These are phyloP conservation scores for Candida arabinofermentans DNA, from an alignment of 805 yeast species.

Conservation along the genomic window DNA sequence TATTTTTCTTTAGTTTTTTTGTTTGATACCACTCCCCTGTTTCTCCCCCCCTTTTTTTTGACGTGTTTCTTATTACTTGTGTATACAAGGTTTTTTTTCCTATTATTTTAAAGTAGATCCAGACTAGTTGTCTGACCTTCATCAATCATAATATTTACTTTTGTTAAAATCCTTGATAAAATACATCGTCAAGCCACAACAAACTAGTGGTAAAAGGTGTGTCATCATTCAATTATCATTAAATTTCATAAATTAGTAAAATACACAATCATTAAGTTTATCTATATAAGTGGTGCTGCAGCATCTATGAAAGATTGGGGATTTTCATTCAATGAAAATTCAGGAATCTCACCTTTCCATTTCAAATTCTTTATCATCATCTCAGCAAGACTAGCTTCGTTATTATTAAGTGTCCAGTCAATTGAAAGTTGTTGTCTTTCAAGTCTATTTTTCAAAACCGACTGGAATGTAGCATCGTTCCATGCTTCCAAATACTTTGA, in stretches of 20 bases:
- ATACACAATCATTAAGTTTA: not conserved
- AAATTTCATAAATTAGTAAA: not conserved
- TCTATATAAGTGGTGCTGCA: constrained; percentile 1
- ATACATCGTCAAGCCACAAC: no score
- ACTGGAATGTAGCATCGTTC: not conserved
- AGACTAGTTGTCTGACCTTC: no score
- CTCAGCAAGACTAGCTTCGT: constrained; percentile 2
- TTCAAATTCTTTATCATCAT: constrained; percentile 3
- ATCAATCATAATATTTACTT: no score
- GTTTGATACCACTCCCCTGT: no score
- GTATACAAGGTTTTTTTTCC: no score
- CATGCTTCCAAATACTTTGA: constrained; percentile 3
- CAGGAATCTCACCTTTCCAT: constrained; percentile 5
- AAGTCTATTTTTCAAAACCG: not conserved
- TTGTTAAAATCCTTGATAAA: no score
- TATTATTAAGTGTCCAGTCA: constrained; percentile 1
- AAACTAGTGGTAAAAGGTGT: no score
- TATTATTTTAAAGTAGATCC: no score
- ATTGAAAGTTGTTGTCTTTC: not conserved
- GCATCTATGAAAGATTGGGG: not conserved
- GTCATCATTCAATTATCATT: no score
- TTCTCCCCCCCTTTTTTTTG: no score
- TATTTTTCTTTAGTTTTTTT: no score
- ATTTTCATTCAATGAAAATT: constrained; percentile 3
- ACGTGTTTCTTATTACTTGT: no score